Evolutionary conservation across 2,329 filamentous ascomycete species (phyloP).

Genomic region (Colletotrichum echinochloae): DNA sequence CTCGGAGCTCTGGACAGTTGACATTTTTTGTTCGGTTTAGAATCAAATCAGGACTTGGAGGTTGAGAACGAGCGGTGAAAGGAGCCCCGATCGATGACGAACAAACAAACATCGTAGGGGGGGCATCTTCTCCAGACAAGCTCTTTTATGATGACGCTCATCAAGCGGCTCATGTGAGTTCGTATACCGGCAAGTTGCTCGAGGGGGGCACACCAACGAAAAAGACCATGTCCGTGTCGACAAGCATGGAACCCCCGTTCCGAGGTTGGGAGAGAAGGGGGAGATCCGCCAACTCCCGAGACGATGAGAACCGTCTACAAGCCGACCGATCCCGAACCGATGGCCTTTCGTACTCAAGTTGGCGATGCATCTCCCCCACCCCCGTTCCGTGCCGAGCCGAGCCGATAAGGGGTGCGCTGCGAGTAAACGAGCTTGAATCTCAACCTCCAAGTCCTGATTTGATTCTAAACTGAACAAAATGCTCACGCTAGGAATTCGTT

Average conservation of each 20-base stretch:
- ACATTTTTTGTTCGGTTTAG: too few species aligned
- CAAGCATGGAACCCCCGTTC: neutral
- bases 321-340: constrained; percentile 15
- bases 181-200: neutral
- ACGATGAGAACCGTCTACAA: neutral
- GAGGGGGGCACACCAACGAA: neutral
- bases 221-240: neutral
- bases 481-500: too few species aligned
- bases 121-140: neutral
- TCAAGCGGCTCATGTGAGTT: neutral
- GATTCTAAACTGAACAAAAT: too few species aligned
- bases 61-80: neutral
- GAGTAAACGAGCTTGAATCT: neutral
- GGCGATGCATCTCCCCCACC: constrained; percentile 8
- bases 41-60: too few species aligned
- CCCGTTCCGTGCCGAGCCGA: constrained; percentile 5
- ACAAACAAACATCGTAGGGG: too few species aligned
- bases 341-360: neutral
- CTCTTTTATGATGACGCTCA: neutral
- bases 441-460: too few species aligned
- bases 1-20: too few species aligned
- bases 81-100: neutral
- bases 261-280: neutral
- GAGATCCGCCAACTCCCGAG: constrained; percentile 24
- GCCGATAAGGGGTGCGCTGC: neutral